Conservation (phyloP, 1,284 basidiomycete species). For the Violaceomyces palustris region DNA sequence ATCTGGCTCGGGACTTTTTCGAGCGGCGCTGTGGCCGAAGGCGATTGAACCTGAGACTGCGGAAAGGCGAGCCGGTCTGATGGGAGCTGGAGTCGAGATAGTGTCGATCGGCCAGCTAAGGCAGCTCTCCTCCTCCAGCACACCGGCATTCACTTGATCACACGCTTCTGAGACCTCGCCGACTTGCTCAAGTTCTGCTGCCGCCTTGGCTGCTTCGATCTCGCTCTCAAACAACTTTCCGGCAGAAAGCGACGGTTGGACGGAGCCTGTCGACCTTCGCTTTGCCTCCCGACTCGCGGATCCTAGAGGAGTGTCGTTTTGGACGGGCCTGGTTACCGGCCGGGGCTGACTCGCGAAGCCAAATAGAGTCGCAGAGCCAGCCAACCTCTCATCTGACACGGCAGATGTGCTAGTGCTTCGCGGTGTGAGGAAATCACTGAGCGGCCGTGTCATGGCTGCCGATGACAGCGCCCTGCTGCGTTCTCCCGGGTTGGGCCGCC, state of each 20-base stretch:
- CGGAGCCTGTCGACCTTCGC: conserved; percentile 15
- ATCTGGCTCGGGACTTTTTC: too few species aligned
- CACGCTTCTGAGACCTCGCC: too few species aligned
- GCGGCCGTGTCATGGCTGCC: conserved; percentile 17
- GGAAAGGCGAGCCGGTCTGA: too few species aligned
- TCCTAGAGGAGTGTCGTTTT: conserved; percentile 9
- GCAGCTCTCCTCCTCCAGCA: too few species aligned
- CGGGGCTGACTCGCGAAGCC: conserved; percentile 32
- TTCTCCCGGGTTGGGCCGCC: too few species aligned
- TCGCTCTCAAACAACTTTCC: conserved; percentile 31
- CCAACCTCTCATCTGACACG: conserved; percentile 21
- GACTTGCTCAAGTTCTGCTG: too few species aligned
- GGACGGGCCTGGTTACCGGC: conserved; percentile 11
- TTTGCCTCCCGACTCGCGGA: conserved; percentile 15
- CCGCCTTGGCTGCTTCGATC: conserved; percentile 25
- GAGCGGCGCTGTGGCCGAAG: too few species aligned
- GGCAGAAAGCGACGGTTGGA: conserved; percentile 18
- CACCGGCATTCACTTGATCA: too few species aligned
- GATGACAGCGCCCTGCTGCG: conserved; percentile 25
- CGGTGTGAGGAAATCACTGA: conserved; percentile 27
- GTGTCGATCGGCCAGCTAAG: too few species aligned
- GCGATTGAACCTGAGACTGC: too few species aligned
- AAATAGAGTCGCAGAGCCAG: conserved; percentile 29
- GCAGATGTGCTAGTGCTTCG: conserved; percentile 33
- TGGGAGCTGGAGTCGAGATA: too few species aligned